Percentiles rank a stretch among this genome's conserved stretches.
phyloP scores from a whole-genome alignment of 2,329 filamentous ascomycete species.

The Hymenoscyphus albidus region DNA sequence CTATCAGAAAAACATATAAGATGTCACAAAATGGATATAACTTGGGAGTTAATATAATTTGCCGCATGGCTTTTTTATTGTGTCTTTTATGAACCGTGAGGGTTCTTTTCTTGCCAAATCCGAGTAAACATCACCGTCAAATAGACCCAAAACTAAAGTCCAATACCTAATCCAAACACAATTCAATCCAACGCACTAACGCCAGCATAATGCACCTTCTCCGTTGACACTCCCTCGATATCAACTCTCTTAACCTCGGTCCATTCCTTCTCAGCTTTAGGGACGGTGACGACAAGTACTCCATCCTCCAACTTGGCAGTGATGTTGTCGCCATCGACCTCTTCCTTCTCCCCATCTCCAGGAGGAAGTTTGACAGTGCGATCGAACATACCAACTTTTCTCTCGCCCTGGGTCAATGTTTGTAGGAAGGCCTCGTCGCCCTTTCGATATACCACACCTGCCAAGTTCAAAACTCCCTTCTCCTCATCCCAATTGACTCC shows the following conservation, averaged over 20 bases:
- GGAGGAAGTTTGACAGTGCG: conserved; percentile 60
- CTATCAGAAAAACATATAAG: not conserved
- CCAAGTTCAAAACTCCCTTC: conserved; percentile 59
- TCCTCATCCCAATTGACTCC: conserved; percentile 73
- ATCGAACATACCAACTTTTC: conserved; percentile 72
- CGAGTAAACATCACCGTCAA: not conserved
- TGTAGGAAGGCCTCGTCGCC: conserved; percentile 66
- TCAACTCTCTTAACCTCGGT: conserved; percentile 60
- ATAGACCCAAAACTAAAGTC: not conserved
- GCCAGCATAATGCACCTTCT: not conserved
- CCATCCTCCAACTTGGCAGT: conserved; percentile 76
- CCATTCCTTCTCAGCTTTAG: conserved; percentile 65
- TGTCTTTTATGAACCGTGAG: conserved; percentile 3
- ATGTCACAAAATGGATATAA: not conserved
- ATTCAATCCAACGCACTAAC: not conserved
- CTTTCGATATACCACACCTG: conserved; percentile 69
- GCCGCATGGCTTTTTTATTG: conserved; percentile 13
- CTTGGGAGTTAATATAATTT: conserved; percentile 2
- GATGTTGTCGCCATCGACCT: conserved; percentile 64
- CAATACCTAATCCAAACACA: not conserved
- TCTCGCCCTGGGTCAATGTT: conserved; percentile 58
- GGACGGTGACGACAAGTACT: conserved; percentile 70
- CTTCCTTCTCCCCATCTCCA: conserved; percentile 51
- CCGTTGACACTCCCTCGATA: conserved; percentile 39
- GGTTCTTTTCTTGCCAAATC: conserved; percentile 3